Conservation (phyloP, 2,329 filamentous ascomycete genomes). For the Colletotrichum melonis region DNA sequence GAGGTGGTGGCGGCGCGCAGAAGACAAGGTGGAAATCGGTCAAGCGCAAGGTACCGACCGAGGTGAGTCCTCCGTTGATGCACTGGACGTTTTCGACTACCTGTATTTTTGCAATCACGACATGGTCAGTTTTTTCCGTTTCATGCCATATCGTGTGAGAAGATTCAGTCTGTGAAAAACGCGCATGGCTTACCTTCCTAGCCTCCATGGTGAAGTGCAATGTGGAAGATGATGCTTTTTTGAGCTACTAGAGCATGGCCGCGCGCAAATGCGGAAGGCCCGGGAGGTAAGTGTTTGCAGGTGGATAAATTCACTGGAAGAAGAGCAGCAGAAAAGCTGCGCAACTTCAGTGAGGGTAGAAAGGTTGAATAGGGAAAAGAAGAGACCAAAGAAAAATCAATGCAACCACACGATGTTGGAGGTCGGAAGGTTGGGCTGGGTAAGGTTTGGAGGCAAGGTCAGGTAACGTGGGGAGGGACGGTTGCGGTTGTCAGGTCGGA, state of each 20-base stretch:
- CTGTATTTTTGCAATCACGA: slow-evolving; percentile 41
- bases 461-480: background rate
- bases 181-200: slow-evolving; percentile 48
- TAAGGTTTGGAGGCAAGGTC: slow-evolving; percentile 12
- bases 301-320: slow-evolving; percentile 17
- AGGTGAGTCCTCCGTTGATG: slow-evolving; percentile 68
- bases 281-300: slow-evolving; percentile 7
- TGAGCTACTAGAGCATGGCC: slow-evolving; percentile 33
- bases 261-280: slow-evolving; percentile 17
- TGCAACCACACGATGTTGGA: slow-evolving; percentile 2
- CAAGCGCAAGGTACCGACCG: slow-evolving; percentile 68
- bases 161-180: background rate
- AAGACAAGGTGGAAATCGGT: slow-evolving; percentile 73
- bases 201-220: slow-evolving; percentile 49
- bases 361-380: background rate
- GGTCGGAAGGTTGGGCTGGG: slow-evolving; percentile 9
- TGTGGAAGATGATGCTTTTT: slow-evolving; percentile 28
- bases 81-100: slow-evolving; percentile 69
- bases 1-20: slow-evolving; percentile 53
- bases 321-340: slow-evolving; percentile 23
- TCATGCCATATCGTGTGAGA: background rate
- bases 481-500: slow-evolving; percentile 8
- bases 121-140: slow-evolving; percentile 36
- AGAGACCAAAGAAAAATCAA: background rate
- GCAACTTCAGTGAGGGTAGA: slow-evolving; percentile 7